Base-by-base conservation (phyloP, 108 stramenopile species). In the Cyclotella kingstonii region DNA sequence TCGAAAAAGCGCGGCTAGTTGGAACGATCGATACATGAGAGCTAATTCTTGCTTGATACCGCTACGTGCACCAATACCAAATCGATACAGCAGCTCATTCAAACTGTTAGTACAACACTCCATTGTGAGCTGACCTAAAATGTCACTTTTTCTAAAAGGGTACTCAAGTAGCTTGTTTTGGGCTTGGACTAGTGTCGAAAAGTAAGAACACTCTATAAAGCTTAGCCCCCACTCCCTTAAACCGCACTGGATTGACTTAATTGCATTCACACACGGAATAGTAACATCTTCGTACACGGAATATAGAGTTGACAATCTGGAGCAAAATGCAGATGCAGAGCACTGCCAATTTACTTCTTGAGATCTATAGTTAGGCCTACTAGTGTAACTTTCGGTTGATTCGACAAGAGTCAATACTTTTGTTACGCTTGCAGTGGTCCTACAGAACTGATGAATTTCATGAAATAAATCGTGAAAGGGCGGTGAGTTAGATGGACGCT, bases 261-360 rank as follows among this genome's bases (percentile, higher is more conserved):
- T 68, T 5, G 89, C 81, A 30, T 77, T 82, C 21, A 80, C 39
- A 28, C 88, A 78, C 12, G 84, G 83, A 5, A 76, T 64, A 18
- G 80, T 81, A 4, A 96, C 83, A 50, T 96, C 96, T 22, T 86
- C 84, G 47, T 91, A 96, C 30, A 75, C 73, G 27, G 59, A 57
- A 53, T 81, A 91, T 26, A 77, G 47, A 17, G 57, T 54, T 0
- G 69, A 64, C 31, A 91, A 53, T 42, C 89, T 80, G 11, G 61
- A 54, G 18, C 81, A 82, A 70, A 94, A 95, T 9, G 89, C 78
- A 1, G 64, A 44, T 31, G 91, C 81, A 10, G 91, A 89, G 30
- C 54, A 65, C 36, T 86, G 83, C 92, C 91, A 96, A 34, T 83
- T 89, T 19, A 74, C 44, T 57, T 89, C 89, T 58, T 82, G 70